Conservation (phyloP, 257 asterid species). For the Gentiana macrophylla region DNA sequence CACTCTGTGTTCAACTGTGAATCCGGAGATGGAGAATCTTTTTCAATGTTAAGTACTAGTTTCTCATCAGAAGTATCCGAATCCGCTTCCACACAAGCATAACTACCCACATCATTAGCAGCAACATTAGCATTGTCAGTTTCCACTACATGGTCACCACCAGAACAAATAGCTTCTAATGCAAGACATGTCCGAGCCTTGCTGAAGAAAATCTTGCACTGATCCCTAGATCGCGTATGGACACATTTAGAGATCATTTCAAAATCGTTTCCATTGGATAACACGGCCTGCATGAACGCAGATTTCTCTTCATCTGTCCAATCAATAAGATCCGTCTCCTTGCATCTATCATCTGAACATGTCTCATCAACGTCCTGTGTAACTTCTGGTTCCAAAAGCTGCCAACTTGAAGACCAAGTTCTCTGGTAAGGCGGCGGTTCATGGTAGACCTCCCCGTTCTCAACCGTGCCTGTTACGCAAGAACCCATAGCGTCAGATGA, state of each 20-base stretch:
- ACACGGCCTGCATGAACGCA: constrained; percentile 52
- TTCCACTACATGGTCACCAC: constrained; percentile 43
- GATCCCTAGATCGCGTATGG: constrained; percentile 60
- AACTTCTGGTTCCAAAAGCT: constrained; percentile 59
- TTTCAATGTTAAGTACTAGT: constrained; percentile 34
- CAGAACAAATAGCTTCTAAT: constrained; percentile 40
- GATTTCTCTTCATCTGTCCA: constrained; percentile 96
- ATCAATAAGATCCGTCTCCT: constrained; percentile 61
- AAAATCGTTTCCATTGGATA: constrained; percentile 74
- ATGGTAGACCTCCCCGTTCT: constrained; percentile 53
- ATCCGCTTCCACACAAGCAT: constrained; percentile 41
- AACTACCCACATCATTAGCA: too few relatives aligned
- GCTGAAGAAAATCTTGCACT: constrained; percentile 85
- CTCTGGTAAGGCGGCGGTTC: constrained; percentile 55
- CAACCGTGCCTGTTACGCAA: constrained; percentile 79
- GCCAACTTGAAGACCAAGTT: constrained; percentile 35
- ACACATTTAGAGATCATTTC: constrained; percentile 53
- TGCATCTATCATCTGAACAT: constrained; percentile 89
- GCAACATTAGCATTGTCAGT: constrained; percentile 48
- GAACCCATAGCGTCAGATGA: constrained; percentile 98
- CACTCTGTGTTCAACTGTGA: constrained; percentile 22
- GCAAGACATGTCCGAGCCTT: constrained; percentile 82
- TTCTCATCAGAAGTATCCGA: constrained; percentile 28
- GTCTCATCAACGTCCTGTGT: constrained; percentile 56
- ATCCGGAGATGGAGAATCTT: constrained; percentile 24